These are phyloP conservation scores for Talaromyces verruculosus DNA, from an alignment of 2,329 filamentous ascomycete species.

Conservation along the genomic window DNA sequence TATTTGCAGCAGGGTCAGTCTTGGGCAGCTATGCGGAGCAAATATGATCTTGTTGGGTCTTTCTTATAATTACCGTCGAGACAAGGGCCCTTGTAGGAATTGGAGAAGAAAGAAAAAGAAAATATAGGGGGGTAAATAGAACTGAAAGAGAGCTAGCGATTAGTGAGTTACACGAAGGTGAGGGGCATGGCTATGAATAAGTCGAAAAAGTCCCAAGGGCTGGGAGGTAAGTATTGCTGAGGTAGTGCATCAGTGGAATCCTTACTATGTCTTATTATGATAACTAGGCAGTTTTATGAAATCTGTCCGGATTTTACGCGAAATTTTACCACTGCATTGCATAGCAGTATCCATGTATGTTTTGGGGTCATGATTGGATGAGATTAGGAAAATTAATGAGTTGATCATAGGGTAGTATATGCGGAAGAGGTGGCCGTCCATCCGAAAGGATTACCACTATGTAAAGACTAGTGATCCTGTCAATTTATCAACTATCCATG, in stretches of 20 bases:
- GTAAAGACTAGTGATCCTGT: background rate
- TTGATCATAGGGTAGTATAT: background rate
- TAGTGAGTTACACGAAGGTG: background rate
- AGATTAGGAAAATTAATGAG: background rate
- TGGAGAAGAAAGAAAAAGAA: background rate
- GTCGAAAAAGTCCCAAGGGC: background rate
- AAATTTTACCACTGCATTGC: background rate
- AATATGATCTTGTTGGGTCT: too few relatives aligned
- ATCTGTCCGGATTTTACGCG: background rate
- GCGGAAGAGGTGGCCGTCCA: background rate
- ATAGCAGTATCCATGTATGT: background rate
- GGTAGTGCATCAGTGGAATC: background rate
- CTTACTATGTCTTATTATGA: background rate
- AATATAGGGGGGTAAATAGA: background rate
- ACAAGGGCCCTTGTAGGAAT: too few relatives aligned
- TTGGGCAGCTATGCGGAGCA: background rate
- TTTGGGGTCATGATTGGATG: background rate
- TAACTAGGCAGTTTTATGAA: background rate
- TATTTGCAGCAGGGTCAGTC: background rate
- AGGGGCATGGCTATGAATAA: background rate
- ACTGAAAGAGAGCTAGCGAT: background rate
- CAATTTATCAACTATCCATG: background rate
- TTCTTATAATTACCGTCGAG: background rate
- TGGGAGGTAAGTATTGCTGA: background rate
- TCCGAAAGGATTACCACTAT: background rate